These are phyloP conservation scores for Nakazawaea anatomiae DNA, from an alignment of 805 yeast genomes.

Conservation along the genomic window DNA sequence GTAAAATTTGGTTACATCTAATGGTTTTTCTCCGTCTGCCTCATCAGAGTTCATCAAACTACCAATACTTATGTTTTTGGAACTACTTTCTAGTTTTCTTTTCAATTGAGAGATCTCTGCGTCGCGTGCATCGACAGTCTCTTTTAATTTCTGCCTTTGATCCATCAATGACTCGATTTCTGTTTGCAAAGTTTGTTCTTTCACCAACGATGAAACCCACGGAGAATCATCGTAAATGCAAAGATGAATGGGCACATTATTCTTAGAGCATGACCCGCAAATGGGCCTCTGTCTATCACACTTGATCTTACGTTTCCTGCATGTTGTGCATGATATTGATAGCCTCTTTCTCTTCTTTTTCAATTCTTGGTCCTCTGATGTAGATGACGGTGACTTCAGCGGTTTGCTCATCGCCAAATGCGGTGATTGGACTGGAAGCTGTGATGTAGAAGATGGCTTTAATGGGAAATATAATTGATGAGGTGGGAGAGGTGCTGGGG, in stretches of 20 bases:
- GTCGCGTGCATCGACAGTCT: background rate
- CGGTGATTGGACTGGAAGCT: background rate
- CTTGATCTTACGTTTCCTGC: conserved; percentile 33
- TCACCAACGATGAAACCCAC: conserved; percentile 12
- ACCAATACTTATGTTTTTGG: background rate
- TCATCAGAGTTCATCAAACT: conserved; percentile 3
- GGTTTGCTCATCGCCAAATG: background rate
- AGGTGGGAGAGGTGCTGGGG: background rate
- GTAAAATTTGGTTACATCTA: background rate
- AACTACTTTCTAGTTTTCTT: background rate
- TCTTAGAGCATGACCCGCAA: conserved; percentile 29
- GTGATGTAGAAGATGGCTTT: background rate
- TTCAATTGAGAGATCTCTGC: background rate
- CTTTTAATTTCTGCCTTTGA: conserved; percentile 5
- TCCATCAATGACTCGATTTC: conserved; percentile 8
- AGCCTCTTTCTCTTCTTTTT: conserved; percentile 39
- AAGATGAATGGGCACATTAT: conserved; percentile 19
- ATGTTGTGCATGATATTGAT: conserved; percentile 37
- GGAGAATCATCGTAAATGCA: conserved; percentile 19
- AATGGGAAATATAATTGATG: background rate
- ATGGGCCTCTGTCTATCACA: conserved; percentile 33
- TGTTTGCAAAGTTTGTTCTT: conserved; percentile 7
- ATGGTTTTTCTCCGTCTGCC: background rate
- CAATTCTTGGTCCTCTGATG: conserved; percentile 13
- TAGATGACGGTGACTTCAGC: background rate